Evolutionary conservation across 805 yeast species (phyloP), one percentile per base, ranked within the genome.

Genomic region (Wickerhamomyces subpelliculosus): DNA sequence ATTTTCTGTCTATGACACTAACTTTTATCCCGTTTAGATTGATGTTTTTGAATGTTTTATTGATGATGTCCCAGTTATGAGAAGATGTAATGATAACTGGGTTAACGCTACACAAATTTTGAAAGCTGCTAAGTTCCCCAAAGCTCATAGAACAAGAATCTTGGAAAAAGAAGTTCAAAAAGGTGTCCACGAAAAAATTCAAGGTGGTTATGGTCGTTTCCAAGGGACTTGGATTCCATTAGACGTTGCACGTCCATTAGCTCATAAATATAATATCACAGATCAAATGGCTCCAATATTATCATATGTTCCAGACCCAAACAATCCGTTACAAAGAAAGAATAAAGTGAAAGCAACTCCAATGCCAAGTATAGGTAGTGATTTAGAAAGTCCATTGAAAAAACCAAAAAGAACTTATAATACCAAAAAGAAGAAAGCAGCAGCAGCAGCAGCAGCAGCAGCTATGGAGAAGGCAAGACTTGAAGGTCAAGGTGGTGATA

Each of bases 31-130:
- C 5, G 10, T 13, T 8, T 27, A 48, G 52, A 48, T 52, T 32
- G 58, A 53, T 25, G 59, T 54, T n/a, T 54, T 51, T 32, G 59
- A 54, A 36, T 54, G 57, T 27, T 32, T 44, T 8, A 46, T 53
- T 19, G 55, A 47, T 13, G 54, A 46, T 19, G 49, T 48, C 2
- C 52, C 55, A 2, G 37, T 54, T n/a, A 93, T 93, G 97, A 75
- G 97, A 51, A 70, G 97, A 41, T 80, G 85, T 43, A 70, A 73
- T 35, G 98, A 93, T 58, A 84, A 89, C 49, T 93, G 97, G 97
- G 87, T 93, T 38, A 84, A 84, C 54, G 87, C 88, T 18, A 84
- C 94, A 1, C 95, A 84, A 55, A 80, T 84, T 27, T 65, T 84
- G 48, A 84, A 84, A 55, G 77, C 84, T 42, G 88, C 89, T 27